phyloP scores from a whole-genome alignment of 2,329 filamentous ascomycete genomes.

The Knufia petricola region DNA sequence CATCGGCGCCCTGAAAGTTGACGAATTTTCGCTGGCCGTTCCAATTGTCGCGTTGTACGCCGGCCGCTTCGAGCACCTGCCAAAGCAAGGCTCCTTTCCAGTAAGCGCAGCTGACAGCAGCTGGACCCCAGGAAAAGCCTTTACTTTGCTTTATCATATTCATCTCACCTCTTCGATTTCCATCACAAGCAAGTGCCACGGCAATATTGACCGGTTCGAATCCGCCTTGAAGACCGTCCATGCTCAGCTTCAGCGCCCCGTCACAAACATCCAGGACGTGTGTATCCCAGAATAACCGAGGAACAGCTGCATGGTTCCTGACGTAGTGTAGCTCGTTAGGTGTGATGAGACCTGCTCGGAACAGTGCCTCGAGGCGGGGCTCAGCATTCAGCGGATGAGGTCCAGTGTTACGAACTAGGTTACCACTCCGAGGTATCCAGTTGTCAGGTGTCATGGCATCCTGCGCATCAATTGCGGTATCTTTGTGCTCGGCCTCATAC shows the following conservation, averaged over 20 bases:
- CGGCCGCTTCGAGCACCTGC: constrained; percentile 37
- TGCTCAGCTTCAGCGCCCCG: constrained; percentile 32
- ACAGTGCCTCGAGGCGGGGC: constrained; percentile 34
- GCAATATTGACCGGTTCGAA: constrained; percentile 42
- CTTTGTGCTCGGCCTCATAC: constrained; percentile 3
- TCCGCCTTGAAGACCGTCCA: constrained; percentile 36
- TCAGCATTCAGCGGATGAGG: constrained; percentile 47
- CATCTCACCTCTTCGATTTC: constrained; percentile 43
- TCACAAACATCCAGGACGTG: constrained; percentile 39
- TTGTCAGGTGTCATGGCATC: constrained; percentile 47
- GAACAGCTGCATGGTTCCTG: constrained; percentile 46
- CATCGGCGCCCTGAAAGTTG: constrained; percentile 43
- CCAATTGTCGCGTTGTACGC: constrained; percentile 25
- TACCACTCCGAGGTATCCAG: constrained; percentile 41
- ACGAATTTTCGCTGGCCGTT: constrained; percentile 31
- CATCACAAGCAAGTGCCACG: constrained; percentile 41
- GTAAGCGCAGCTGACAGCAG: constrained; percentile 40
- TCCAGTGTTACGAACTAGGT: constrained; percentile 43
- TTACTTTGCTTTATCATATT: constrained; percentile 42
- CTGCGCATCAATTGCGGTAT: constrained; percentile 37
- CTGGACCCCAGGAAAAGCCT: constrained; percentile 41
- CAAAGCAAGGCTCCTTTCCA: constrained; percentile 41
- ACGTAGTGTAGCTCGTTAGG: constrained; percentile 45
- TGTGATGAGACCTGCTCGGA: constrained; percentile 41
- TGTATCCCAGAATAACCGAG: constrained; percentile 41